These are phyloP conservation scores for Dioscorea dumetorum DNA, from an alignment of 106 monocot species.

Conservation along the genomic window DNA sequence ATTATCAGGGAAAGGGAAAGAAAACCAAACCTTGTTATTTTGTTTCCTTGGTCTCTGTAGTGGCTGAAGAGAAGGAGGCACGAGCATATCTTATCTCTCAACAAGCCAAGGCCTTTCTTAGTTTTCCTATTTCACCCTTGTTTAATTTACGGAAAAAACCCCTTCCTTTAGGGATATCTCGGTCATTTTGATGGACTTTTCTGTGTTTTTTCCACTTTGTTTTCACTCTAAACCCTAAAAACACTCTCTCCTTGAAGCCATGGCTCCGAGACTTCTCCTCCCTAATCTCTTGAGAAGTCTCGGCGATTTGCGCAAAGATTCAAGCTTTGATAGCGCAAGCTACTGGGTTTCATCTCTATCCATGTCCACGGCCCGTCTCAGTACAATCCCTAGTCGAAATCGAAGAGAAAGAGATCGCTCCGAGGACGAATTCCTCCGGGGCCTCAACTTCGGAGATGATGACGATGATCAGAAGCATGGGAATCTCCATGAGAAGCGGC, in stretches of 20 bases:
- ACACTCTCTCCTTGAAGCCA: not conserved
- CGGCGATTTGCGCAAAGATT: not conserved
- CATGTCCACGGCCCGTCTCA: conserved; percentile 13
- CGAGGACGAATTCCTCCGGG: conserved; percentile 45
- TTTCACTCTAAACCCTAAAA: too few species aligned
- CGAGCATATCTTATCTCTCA: too few species aligned
- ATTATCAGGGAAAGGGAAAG: not conserved
- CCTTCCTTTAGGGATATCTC: too few species aligned
- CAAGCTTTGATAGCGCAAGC: not conserved
- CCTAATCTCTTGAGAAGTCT: conserved; percentile 3
- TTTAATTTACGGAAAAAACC: too few species aligned
- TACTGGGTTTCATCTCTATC: not conserved
- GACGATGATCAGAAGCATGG: not conserved
- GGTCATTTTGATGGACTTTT: too few species aligned
- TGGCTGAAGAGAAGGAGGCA: too few species aligned
- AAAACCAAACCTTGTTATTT: not conserved
- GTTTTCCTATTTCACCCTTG: too few species aligned
- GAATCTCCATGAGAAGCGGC: not conserved
- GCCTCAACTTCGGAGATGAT: conserved; percentile 46
- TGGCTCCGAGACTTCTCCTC: conserved; percentile 6
- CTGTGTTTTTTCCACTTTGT: too few species aligned
- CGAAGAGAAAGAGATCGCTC: conserved; percentile 8
- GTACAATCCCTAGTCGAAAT: conserved; percentile 35
- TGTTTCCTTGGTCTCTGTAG: too few species aligned
- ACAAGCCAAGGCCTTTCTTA: too few species aligned